Conservation (phyloP, 2,329 filamentous ascomycete genomes). For the Microdochium paspali region DNA sequence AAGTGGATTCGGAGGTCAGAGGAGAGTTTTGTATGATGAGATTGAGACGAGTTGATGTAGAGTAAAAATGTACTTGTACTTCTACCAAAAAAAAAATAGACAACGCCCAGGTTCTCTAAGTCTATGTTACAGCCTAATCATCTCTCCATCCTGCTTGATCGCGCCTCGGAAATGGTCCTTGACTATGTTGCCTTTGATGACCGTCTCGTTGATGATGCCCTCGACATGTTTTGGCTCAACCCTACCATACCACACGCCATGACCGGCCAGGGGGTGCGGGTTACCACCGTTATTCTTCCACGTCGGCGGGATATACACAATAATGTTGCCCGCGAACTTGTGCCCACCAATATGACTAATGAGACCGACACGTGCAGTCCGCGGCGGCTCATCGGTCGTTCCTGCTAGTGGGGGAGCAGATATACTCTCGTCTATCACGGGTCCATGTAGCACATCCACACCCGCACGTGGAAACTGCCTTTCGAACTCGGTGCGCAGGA, state of each 20-base stretch:
- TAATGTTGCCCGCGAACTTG: slow-evolving; percentile 79
- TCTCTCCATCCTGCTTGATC: slow-evolving; percentile 44
- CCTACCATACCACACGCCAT: slow-evolving; percentile 75
- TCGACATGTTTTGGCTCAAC: slow-evolving; percentile 69
- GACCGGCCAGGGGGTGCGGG: slow-evolving; percentile 53
- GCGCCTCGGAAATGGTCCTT: slow-evolving; percentile 64
- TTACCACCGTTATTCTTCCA: slow-evolving; percentile 27
- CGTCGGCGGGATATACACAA: slow-evolving; percentile 63
- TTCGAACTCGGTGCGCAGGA: slow-evolving; percentile 63
- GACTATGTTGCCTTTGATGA: slow-evolving; percentile 58
- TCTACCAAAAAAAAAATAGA: too few species aligned
- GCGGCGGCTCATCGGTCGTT: slow-evolving; percentile 8
- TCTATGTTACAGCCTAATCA: slow-evolving; percentile 35
- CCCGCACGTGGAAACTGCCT: slow-evolving; percentile 40
- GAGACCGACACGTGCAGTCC: slow-evolving; percentile 52
- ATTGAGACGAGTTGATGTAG: too few species aligned
- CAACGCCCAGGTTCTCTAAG: too few species aligned
- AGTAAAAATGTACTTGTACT: too few species aligned
- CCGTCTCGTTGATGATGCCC: slow-evolving; percentile 63
- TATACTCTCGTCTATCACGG: slow-evolving; percentile 28
- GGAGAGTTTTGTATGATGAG: too few species aligned
- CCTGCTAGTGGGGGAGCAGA: slow-evolving; percentile 16
- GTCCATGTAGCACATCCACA: slow-evolving; percentile 35
- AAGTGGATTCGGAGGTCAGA: neutral
- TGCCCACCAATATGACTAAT: slow-evolving; percentile 80